Conservation (phyloP, 2,329 filamentous ascomycete genomes). For the Alternaria arbusti region DNA sequence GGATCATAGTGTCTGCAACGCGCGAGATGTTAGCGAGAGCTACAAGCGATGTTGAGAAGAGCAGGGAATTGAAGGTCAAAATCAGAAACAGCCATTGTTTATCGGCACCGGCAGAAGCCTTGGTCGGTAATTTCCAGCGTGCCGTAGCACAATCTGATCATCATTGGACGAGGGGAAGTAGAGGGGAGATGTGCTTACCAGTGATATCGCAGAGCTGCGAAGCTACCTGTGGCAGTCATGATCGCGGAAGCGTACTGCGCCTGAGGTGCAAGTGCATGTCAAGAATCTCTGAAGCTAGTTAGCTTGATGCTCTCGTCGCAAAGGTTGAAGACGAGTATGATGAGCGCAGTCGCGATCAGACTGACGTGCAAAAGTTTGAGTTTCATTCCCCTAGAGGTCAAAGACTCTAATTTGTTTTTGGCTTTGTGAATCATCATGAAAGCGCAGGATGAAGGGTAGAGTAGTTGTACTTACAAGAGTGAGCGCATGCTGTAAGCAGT, state of each 20-base stretch:
- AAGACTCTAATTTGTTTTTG: constrained; percentile 55
- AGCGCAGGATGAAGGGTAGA: constrained; percentile 8
- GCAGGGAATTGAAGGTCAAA: constrained; percentile 18
- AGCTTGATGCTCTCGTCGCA: constrained; percentile 11
- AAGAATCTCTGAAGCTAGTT: constrained; percentile 13
- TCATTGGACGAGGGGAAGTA: constrained; percentile 32
- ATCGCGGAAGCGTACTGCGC: not conserved
- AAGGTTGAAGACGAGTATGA: not conserved
- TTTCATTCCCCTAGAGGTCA: constrained; percentile 53
- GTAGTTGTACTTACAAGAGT: constrained; percentile 20
- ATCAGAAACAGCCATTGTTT: constrained; percentile 53
- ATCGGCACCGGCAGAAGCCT: constrained; percentile 50
- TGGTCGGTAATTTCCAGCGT: constrained; percentile 56
- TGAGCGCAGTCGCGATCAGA: constrained; percentile 42
- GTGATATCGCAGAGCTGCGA: not conserved
- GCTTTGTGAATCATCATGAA: constrained; percentile 52
- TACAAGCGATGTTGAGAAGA: not conserved
- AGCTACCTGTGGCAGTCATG: not conserved
- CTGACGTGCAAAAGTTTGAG: constrained; percentile 53
- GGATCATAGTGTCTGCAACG: constrained; percentile 1
- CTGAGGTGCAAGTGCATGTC: not conserved
- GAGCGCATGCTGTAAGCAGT: not conserved
- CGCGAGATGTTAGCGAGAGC: constrained; percentile 21
- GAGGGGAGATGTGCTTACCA: constrained; percentile 7
- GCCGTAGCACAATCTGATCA: constrained; percentile 51